Evolutionary conservation across 306 rosid genomes (phyloP), one percentile per base, ranked within the genome.

Genomic region (Corylus americana): DNA sequence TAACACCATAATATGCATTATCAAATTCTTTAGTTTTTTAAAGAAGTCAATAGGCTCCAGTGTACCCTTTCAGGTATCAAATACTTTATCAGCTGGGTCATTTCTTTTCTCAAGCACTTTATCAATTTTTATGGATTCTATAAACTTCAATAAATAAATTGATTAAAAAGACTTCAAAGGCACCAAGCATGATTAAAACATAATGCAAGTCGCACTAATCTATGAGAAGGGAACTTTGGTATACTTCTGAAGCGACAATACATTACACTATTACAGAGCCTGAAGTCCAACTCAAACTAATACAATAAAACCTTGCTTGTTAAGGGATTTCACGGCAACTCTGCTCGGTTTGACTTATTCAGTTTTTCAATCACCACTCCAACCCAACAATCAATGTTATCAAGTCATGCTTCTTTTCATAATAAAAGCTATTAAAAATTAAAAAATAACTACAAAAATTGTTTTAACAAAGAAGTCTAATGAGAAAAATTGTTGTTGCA

Each of bases 261-360:
- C 31, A 11, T 63, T 62, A n/a, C 70, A 63, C 70, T 7, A 13
- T 16, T 39, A 44, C 14, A 67, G 51, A 39, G 20, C 20, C 70
- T 29, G 72, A 67, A 42, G 31, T 67, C 71, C 18, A 39, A 67
- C 49, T 42, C 51, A 44, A 67, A 67, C 50, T 67, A n/a, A 39
- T 67, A 17, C 27, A 9, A 39, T 9, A 18, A 67, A 42, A 13
- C 31, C 7, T 2, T 8, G 6, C 8, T 18, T 1, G 8, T 67
- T 17, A 17, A 35, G 17, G n/a, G 11, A 14, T 4, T 55, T 27
- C 31, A 44, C 54, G 22, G 35, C 49, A 54, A 55, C 51, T 22
- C 71, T 61, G 2, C 45, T 45, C 1, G 3, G 55, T 62, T 27
- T 49, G 18, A 48, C n/a, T 27, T 11, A 20, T 6, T 12, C 51